phyloP scores from a whole-genome alignment of 192 early-diverging fungal species.

The Cladochytrium replicatum region DNA sequence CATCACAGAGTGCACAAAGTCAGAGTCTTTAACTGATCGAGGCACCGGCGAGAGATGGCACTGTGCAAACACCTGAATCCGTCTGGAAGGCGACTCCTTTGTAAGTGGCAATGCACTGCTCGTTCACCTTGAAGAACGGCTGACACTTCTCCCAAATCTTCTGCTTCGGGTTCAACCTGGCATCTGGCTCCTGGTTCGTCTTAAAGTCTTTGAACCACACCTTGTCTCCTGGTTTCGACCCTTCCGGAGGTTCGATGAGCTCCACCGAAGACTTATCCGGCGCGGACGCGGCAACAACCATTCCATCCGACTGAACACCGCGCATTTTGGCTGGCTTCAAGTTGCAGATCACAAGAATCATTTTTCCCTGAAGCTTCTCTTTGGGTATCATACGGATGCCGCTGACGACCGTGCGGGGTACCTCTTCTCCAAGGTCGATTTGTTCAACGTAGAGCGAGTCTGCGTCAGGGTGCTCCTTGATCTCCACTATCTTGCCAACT shows the following conservation, averaged over 20 bases:
- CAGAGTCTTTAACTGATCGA: constrained; percentile 40
- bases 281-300: constrained; percentile 50
- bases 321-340: constrained; percentile 55
- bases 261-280: constrained; percentile 45
- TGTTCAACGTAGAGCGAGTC: constrained; percentile 42
- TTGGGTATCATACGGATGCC: constrained; percentile 44
- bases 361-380: constrained; percentile 43
- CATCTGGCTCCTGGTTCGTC: constrained; percentile 24
- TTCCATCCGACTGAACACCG: constrained; percentile 53
- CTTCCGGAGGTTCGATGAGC: constrained; percentile 43
- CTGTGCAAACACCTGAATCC: constrained; percentile 36
- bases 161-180: constrained; percentile 52
- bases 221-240: constrained; percentile 38
- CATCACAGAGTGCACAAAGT: too few species aligned
- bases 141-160: constrained; percentile 53
- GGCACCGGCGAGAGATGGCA: constrained; percentile 21
- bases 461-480: constrained; percentile 36
- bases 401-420: constrained; percentile 56
- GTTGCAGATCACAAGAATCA: constrained; percentile 49
- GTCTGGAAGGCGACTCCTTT: constrained; percentile 38
- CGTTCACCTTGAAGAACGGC: constrained; percentile 34
- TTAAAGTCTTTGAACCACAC: constrained; percentile 45
- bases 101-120: constrained; percentile 40
- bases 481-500: constrained; percentile 49
- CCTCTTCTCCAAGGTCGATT: constrained; percentile 49